Evolutionary conservation across 352 stramenopile genomes (phyloP).

Genomic region (Globisporangium solare): DNA sequence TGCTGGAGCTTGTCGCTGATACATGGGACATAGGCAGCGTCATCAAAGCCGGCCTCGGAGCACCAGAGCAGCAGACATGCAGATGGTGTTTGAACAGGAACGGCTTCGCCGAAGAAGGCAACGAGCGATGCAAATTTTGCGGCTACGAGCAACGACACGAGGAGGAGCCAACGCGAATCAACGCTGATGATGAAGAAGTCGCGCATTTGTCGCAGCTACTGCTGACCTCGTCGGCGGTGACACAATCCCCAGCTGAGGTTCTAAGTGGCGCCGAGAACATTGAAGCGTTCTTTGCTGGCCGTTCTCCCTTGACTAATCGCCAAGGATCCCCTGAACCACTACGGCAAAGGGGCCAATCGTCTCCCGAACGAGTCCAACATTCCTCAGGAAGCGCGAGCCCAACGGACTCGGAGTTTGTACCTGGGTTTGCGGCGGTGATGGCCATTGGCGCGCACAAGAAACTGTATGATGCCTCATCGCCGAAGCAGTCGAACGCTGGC

Average conservation of each 20-base stretch:
- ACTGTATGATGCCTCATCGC: constrained; percentile 21
- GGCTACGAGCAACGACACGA: constrained; percentile 25
- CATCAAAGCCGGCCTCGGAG: not conserved
- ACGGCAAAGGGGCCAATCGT: not conserved
- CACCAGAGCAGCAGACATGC: not conserved
- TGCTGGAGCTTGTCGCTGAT: not conserved
- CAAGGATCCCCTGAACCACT: not conserved
- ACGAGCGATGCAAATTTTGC: constrained; percentile 33
- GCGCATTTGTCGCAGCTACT: not conserved
- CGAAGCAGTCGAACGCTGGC: constrained; percentile 1
- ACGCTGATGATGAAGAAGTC: constrained; percentile 5
- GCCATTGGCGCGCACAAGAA: constrained; percentile 28
- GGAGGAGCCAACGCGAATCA: not conserved
- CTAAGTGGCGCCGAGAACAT: not conserved
- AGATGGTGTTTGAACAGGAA: constrained; percentile 33
- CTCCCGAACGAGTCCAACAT: not conserved
- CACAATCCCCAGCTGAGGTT: not conserved
- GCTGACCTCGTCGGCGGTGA: not conserved
- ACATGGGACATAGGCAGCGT: not conserved
- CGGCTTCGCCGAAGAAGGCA: constrained; percentile 15
- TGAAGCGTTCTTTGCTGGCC: not conserved
- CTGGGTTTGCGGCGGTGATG: constrained; percentile 41
- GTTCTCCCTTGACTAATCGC: not conserved
- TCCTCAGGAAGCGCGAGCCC: constrained; percentile 2
- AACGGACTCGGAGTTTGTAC: constrained; percentile 2